phyloP scores from a whole-genome alignment of 2,329 filamentous ascomycete genomes.

The Stromatinia cepivora region DNA sequence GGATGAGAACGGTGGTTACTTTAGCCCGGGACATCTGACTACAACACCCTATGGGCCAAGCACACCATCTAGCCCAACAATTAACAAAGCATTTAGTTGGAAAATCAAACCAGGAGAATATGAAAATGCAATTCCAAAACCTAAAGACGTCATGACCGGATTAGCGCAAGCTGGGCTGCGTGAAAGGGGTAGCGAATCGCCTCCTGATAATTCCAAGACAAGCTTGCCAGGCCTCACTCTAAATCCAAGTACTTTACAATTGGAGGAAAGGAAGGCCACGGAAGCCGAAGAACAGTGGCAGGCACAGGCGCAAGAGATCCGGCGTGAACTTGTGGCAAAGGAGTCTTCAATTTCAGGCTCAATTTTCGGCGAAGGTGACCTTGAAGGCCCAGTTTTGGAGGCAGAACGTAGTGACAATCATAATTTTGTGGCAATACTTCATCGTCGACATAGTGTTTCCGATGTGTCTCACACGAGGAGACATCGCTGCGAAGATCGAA shows the following conservation, averaged over 20 bases:
- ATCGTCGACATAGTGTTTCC: slow-evolving; percentile 62
- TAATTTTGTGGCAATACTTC: slow-evolving; percentile 51
- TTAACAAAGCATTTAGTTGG: slow-evolving; percentile 59
- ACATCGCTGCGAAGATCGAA: slow-evolving; percentile 57
- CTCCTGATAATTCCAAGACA: slow-evolving; percentile 24
- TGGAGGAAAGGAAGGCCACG: slow-evolving; percentile 28
- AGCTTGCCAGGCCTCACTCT: slow-evolving; percentile 18
- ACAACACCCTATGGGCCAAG: slow-evolving; percentile 26
- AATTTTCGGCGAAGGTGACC: slow-evolving; percentile 58
- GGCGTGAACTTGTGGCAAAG: slow-evolving; percentile 46
- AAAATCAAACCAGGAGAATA: slow-evolving; percentile 65
- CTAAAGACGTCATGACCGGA: slow-evolving; percentile 26
- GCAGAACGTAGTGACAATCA: slow-evolving; percentile 48
- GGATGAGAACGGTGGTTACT: slow-evolving; percentile 32
- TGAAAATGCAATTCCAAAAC: slow-evolving; percentile 38
- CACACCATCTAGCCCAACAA: slow-evolving; percentile 34
- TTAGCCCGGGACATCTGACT: slow-evolving; percentile 32
- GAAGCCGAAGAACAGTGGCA: slow-evolving; percentile 38
- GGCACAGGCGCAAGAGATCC: slow-evolving; percentile 46
- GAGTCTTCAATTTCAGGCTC: slow-evolving; percentile 60
- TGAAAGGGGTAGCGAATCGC: slow-evolving; percentile 26
- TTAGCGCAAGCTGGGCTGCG: slow-evolving; percentile 19
- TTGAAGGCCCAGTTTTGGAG: slow-evolving; percentile 54
- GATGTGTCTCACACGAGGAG: slow-evolving; percentile 40
- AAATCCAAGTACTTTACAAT: slow-evolving; percentile 22